Evolutionary conservation across 2,329 filamentous ascomycete species (phyloP).

Genomic region (Cladophialophora carrionii): DNA sequence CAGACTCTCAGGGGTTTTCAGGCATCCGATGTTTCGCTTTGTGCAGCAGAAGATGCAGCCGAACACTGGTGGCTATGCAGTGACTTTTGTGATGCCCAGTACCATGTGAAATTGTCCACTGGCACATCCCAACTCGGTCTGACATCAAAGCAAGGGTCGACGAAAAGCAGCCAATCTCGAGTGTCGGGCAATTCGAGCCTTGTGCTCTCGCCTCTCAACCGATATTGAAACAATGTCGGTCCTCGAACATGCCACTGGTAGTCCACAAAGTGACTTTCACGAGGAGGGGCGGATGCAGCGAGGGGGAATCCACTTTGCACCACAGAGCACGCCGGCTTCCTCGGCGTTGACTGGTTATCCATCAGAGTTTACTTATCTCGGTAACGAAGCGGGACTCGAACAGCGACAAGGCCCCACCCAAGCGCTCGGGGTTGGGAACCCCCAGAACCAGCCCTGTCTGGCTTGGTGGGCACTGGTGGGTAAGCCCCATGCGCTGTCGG

Average conservation of each 20-base stretch:
- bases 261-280: background rate
- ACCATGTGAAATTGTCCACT: background rate
- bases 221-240: background rate
- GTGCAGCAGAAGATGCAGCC: background rate
- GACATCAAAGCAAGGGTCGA: background rate
- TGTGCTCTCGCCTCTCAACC: background rate
- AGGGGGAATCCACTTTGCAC: background rate
- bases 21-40: background rate
- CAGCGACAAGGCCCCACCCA: background rate
- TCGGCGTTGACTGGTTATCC: background rate
- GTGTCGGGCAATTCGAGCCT: background rate
- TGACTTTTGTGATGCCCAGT: background rate
- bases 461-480: background rate
- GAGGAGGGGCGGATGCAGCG: background rate
- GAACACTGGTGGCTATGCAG: background rate
- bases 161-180: background rate
- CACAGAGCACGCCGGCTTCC: background rate
- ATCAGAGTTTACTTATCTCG: background rate
- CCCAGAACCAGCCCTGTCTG: background rate
- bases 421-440: too few relatives aligned
- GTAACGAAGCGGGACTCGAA: background rate
- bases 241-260: background rate
- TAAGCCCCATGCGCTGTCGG: background rate
- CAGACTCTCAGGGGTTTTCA: background rate
- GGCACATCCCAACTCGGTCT: background rate